Percentiles rank a stretch among this genome's conserved stretches.
phyloP scores from a whole-genome alignment of 805 yeast species.

The Candida fluviatilis region DNA sequence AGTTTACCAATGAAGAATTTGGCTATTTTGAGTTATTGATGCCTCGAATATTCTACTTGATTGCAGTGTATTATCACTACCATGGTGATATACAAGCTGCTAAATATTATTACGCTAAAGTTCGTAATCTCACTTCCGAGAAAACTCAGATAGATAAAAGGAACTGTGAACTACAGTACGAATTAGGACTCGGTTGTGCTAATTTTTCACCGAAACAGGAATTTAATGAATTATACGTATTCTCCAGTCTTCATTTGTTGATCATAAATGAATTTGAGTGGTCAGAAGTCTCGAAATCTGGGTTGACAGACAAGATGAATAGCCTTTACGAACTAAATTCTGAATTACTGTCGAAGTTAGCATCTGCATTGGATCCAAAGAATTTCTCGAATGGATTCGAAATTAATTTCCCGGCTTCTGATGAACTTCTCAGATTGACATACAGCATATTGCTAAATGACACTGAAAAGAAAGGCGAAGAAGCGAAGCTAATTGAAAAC shows the following conservation, averaged over 20 bases:
- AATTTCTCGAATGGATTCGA: slow-evolving; percentile 15
- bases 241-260: slow-evolving; percentile 25
- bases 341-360: slow-evolving; percentile 13
- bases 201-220: slow-evolving; percentile 12
- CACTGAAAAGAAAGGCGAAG: slow-evolving; percentile 33
- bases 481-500: slow-evolving; percentile 43
- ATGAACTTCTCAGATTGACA: slow-evolving; percentile 12
- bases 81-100: slow-evolving; percentile 33
- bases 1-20: slow-evolving; percentile 36
- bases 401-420: slow-evolving; percentile 13
- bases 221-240: slow-evolving; percentile 26
- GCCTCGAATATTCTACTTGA: slow-evolving; percentile 35
- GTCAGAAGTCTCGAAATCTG: slow-evolving; percentile 3
- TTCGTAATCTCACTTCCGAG: slow-evolving; percentile 18
- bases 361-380: slow-evolving; percentile 10
- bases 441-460: slow-evolving; percentile 8
- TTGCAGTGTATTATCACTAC: slow-evolving; percentile 37
- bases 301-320: slow-evolving; percentile 2
- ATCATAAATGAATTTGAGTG: slow-evolving; percentile 21
- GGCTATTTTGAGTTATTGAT: slow-evolving; percentile 30
- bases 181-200: slow-evolving; percentile 23
- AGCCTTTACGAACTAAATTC: slow-evolving; percentile 10
- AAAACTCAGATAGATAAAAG: slow-evolving; percentile 1
- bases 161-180: slow-evolving; percentile 12
- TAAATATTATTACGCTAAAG: slow-evolving; percentile 34